Evolutionary conservation across 176 grass and related monocot species (phyloP).

Genomic region (Alloteropsis semialata): DNA sequence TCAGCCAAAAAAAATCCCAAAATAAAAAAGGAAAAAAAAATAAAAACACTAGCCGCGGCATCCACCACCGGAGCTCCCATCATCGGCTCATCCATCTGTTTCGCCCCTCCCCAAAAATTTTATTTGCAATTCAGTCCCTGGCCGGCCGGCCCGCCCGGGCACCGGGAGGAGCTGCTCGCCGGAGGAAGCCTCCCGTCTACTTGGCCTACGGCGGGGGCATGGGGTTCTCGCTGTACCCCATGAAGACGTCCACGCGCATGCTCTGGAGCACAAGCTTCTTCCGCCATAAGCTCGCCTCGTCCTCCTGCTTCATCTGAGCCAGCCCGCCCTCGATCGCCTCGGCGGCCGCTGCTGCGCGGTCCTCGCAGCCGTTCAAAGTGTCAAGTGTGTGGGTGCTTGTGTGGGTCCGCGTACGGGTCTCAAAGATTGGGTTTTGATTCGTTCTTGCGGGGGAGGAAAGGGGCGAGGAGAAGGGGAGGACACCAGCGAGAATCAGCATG

Average conservation of each 20-base stretch:
- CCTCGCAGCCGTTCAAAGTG: constrained; percentile 22
- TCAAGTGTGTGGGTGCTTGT: background rate
- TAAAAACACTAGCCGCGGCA: background rate
- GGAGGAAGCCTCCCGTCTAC: constrained; percentile 14
- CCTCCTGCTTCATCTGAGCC: constrained; percentile 42
- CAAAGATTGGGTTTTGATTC: constrained; percentile 32
- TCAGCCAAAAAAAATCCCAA: background rate
- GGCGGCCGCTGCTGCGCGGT: constrained; percentile 16
- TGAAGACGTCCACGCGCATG: constrained; percentile 70
- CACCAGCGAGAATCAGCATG: constrained; percentile 34
- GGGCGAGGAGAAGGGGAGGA: background rate
- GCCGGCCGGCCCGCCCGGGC: constrained; percentile 25
- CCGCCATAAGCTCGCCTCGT: constrained; percentile 71
- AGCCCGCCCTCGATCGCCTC: constrained; percentile 7
- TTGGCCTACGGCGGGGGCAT: constrained; percentile 46
- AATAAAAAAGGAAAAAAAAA: background rate
- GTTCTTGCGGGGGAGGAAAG: constrained; percentile 8
- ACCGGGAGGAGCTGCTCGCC: constrained; percentile 33
- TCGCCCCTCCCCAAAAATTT: background rate
- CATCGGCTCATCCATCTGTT: background rate
- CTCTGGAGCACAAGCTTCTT: constrained; percentile 81
- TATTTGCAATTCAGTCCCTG: constrained; percentile 2
- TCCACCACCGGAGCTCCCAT: constrained; percentile 12
- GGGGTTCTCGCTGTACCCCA: constrained; percentile 83
- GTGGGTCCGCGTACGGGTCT: constrained; percentile 2